These are phyloP conservation scores for Bromus sterilis DNA, from an alignment of 176 grass and related monocot genomes.

Conservation along the genomic window DNA sequence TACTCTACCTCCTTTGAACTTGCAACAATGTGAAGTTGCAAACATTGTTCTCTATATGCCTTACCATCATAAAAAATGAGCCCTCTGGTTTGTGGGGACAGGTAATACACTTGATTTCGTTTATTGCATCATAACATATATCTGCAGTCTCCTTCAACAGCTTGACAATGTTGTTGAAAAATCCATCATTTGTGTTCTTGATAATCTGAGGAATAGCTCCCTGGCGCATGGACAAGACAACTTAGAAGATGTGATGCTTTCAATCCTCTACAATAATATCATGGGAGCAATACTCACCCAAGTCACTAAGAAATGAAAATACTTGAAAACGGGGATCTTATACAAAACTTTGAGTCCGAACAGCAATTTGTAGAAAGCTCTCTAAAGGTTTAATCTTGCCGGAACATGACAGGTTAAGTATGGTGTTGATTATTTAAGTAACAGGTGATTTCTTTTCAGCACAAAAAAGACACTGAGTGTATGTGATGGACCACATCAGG, in stretches of 20 bases:
- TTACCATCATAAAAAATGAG: constrained; percentile 74
- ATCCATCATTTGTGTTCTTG: constrained; percentile 59
- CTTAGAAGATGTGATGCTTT: background rate
- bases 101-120: constrained; percentile 53
- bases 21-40: background rate
- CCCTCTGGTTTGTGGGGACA: constrained; percentile 68
- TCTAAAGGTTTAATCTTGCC: background rate
- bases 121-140: constrained; percentile 50
- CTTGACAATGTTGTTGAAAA: constrained; percentile 43
- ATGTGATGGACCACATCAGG: background rate
- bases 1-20: background rate
- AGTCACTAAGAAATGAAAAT: constrained; percentile 3
- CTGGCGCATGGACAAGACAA: constrained; percentile 25
- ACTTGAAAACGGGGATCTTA: background rate
- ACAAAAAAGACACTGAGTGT: background rate
- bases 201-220: constrained; percentile 58
- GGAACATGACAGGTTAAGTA: background rate
- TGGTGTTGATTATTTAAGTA: background rate
- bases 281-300: background rate
- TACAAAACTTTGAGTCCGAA: background rate
- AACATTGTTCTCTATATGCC: background rate
- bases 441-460: background rate
- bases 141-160: constrained; percentile 51
- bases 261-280: background rate
- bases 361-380: background rate